Conservation (phyloP, 495 filamentous ascomycete species). For the Lepidopterella palustris region DNA sequence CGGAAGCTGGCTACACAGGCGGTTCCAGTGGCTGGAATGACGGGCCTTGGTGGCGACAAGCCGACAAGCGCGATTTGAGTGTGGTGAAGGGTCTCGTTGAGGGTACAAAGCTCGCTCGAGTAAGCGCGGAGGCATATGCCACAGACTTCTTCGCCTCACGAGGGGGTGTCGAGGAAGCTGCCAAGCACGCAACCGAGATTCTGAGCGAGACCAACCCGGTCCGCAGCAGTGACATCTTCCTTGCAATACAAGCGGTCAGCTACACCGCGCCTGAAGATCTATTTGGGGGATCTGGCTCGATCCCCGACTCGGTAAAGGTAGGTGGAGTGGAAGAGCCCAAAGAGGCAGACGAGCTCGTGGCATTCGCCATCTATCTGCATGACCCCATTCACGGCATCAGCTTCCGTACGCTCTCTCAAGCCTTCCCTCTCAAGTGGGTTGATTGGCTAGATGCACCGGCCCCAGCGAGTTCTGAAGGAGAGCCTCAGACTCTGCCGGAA, state of each 20-base stretch:
- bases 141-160: slow-evolving; percentile 68
- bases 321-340: slow-evolving; percentile 48
- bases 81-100: slow-evolving; percentile 73
- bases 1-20: slow-evolving; percentile 49
- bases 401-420: slow-evolving; percentile 76
- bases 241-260: slow-evolving; percentile 80
- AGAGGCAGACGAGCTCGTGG: slow-evolving; percentile 53
- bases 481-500: slow-evolving; percentile 53
- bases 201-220: slow-evolving; percentile 80
- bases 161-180: slow-evolving; percentile 75
- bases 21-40: slow-evolving; percentile 66
- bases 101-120: slow-evolving; percentile 82
- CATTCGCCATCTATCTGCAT: slow-evolving; percentile 85
- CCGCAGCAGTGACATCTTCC: slow-evolving; percentile 87
- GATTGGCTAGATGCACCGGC: slow-evolving; percentile 81
- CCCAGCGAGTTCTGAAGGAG: slow-evolving; percentile 40
- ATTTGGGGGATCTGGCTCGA: slow-evolving; percentile 50
- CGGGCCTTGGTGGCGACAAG: slow-evolving; percentile 89
- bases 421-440: slow-evolving; percentile 80
- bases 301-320: slow-evolving; percentile 42
- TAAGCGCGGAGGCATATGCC: slow-evolving; percentile 80
- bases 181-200: slow-evolving; percentile 65
- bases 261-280: slow-evolving; percentile 56
- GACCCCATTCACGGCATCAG: slow-evolving; percentile 89
- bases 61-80: slow-evolving; percentile 67